Base-by-base conservation (phyloP, 345 rosid genomes). In the Balakata baccata region DNA sequence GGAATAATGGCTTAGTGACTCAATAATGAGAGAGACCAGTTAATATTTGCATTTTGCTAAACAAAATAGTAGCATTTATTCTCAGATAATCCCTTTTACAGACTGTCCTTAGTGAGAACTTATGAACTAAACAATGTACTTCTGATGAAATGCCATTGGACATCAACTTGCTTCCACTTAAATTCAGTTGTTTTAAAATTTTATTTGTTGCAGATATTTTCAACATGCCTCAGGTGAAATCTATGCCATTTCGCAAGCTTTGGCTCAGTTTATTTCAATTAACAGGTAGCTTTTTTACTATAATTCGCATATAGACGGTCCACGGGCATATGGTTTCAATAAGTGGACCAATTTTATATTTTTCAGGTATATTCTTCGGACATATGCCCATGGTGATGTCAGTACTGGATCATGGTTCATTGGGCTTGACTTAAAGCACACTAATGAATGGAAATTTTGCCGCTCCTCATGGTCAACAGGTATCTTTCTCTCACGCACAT, bases 151-250 rank as follows among this genome's bases (percentile, higher is more conserved):
- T 58, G 2, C 47, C 22, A 43, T 16, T 58, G 53, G 39, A 63
- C 74, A 51, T 38, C 49, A 51, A 17, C 60, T 46, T 68, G 34
- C 34, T 29, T 29, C 25, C 47, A 25, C 66, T 72, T 68, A 50
- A 71, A 67, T 22, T 43, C 20, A 29, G 7, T 23, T 13, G 18
- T 69, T 9, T 20, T 23, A 23, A 68, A 38, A 22, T 76, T 53
- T 53, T 53, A 16, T 67, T 63, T 18, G 25, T 74, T 81, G 80
- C 87, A 91, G 94, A 84, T 89, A 91, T 81, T 88, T 88, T 58
- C 83, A 91, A 62, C 89, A 91, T 84, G 94, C 94, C 37, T 91
- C 91, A 25, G 91, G 92, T 67, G 94, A 91, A 86, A 87, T 91
- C 84, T 85, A 85, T 63, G 90, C 88, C 68, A 86, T 89, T 70